Base-by-base conservation (phyloP, 257 asterid genomes). In the Penstemon eatonii region DNA sequence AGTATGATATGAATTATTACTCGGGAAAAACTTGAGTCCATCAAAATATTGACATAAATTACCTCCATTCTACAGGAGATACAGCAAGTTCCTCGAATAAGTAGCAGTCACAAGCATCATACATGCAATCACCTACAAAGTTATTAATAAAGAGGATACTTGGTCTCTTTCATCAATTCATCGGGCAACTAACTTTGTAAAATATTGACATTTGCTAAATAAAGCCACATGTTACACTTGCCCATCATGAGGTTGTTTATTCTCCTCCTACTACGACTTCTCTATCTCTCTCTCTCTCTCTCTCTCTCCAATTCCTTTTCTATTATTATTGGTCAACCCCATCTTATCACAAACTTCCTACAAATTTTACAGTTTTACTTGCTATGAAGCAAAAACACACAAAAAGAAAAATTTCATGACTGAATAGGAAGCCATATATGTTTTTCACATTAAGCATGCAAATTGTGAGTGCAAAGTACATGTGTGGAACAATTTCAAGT, bases 391-490 rank as follows among this genome's bases (percentile, higher is more conserved):
- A 7, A 37, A 41, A 56, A 56, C 55, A 56, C 47, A 45, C 8
- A 49, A 49, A 15, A 15, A 15, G 18, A 9, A 18, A 4, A 18
- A 7, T 18, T 15, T 33, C 54, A 55, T 55, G 8, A 6, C 8
- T 12, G 3, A 18, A 19, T 55, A 46, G 3, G 12, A 7, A 6
- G 52, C 52, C 47, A 15, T 12, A 19, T 41, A 49, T 25, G 4
- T 19, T 33, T 10, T 19, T 18, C 3, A 25, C 18, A 53, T 15
- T 8, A 57, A 63, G 52, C 38, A 60, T 39, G 69, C 33, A 3
- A 51, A 66, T 8, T 6, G 10, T 4, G 8, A 53, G 67, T 49
- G 76, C 64, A 62, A 57, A 42, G 15, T 38, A 46, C 69, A 43
- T 45, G 63, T 62, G 19, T 11, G 47, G 4, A 50, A 58, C 58